Percentiles rank a stretch among this genome's conserved stretches.
These are phyloP conservation scores for Coemansia pectinata DNA, from an alignment of 192 early-diverging fungal species.

Conservation along the genomic window DNA sequence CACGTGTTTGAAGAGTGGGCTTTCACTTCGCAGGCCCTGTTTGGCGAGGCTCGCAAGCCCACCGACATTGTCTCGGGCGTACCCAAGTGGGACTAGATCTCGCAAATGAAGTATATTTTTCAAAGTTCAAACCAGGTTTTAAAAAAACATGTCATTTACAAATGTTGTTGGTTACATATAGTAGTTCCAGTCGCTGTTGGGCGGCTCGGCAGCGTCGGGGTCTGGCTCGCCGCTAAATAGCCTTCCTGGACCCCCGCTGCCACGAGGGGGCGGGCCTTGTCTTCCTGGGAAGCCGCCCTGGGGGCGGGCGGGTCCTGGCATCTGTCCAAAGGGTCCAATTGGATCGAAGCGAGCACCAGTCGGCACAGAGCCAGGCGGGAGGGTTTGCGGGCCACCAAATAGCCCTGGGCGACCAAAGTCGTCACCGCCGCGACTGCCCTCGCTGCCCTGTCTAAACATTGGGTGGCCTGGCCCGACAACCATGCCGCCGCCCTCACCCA, in stretches of 20 bases:
- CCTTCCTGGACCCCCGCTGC: slow-evolving; percentile 14
- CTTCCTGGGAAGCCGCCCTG: slow-evolving; percentile 18
- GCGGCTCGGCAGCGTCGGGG: slow-evolving; percentile 30
- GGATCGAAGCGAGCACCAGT: slow-evolving; percentile 93
- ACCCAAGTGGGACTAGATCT: slow-evolving; percentile 62
- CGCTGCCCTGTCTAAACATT: slow-evolving; percentile 67
- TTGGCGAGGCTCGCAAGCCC: slow-evolving; percentile 68
- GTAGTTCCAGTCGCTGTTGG: slow-evolving; percentile 36
- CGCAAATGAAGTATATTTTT: not conserved
- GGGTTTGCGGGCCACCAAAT: slow-evolving; percentile 60
- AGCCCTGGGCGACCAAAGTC: slow-evolving; percentile 29
- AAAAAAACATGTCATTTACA: not conserved
- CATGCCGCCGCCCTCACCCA: slow-evolving; percentile 74
- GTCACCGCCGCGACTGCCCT: slow-evolving; percentile 8
- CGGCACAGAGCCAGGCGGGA: slow-evolving; percentile 75
- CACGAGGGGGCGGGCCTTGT: not conserved
- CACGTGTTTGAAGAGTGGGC: slow-evolving; percentile 83
- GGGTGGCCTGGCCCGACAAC: slow-evolving; percentile 86
- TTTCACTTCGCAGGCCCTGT: slow-evolving; percentile 69
- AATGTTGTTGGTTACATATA: slow-evolving; percentile 17
- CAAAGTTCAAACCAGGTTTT: slow-evolving; percentile 4
- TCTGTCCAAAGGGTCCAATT: slow-evolving; percentile 73
- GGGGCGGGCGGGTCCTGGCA: slow-evolving; percentile 13
- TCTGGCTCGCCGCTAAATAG: slow-evolving; percentile 45
- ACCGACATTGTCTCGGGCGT: slow-evolving; percentile 68